Conservation (phyloP, 139 green algal species). For the Micractinium conductrix region DNA sequence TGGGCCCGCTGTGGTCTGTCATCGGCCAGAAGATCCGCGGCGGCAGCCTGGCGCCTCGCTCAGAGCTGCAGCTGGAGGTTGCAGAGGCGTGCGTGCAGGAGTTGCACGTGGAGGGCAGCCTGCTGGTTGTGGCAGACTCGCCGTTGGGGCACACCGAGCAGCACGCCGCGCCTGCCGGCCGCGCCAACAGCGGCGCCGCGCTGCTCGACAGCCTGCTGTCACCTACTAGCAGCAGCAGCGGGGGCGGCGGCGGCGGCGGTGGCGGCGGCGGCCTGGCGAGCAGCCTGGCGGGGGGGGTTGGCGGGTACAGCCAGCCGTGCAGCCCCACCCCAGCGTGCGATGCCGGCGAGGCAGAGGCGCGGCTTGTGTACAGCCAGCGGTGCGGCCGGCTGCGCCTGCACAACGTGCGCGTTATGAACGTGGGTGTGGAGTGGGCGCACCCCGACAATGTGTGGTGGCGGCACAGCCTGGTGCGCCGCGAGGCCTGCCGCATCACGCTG, state of each 20-base stretch:
- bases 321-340: not conserved
- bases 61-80: conserved; percentile 81
- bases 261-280: not conserved
- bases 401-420: conserved; percentile 86
- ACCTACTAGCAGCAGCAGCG: not conserved
- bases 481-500: conserved; percentile 79
- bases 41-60: conserved; percentile 65
- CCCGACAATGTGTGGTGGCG: conserved; percentile 85
- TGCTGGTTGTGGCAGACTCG: conserved; percentile 69
- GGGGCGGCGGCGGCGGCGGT: not conserved
- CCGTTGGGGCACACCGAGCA: conserved; percentile 62
- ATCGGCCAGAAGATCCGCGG: conserved; percentile 94
- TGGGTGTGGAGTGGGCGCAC: conserved; percentile 84
- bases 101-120: conserved; percentile 64
- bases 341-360: not conserved
- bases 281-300: too few species aligned
- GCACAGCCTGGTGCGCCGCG: conserved; percentile 71
- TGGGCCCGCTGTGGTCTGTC: conserved; percentile 97
- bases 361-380: conserved; percentile 59
- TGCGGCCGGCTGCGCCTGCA: conserved; percentile 79
- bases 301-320: conserved; percentile 33
- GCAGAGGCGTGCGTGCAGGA: conserved; percentile 64
- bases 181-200: not conserved
- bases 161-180: not conserved
- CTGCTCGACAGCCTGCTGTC: conserved; percentile 10